Conservation (phyloP, 192 early-diverging fungal genomes). For the Coemansia sp. region DNA sequence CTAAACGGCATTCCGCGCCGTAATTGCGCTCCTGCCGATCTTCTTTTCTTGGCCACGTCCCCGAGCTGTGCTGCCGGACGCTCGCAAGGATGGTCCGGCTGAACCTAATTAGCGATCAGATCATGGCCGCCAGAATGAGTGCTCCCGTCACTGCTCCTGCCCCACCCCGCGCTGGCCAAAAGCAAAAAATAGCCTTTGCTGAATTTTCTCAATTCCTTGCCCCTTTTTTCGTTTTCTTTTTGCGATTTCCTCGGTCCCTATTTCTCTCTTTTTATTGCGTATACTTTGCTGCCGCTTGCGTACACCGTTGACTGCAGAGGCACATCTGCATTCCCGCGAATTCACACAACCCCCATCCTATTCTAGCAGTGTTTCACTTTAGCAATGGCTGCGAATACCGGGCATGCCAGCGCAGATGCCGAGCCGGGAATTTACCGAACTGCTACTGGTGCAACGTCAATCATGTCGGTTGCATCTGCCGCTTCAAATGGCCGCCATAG, state of each 20-base stretch:
- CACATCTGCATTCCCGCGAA: no score
- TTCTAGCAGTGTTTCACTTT: background rate
- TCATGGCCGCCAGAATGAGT: background rate
- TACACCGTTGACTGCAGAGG: no score
- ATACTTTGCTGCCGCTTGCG: no score
- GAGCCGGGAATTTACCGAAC: constrained; percentile 10
- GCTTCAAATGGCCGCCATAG: constrained; percentile 27
- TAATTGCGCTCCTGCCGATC: background rate
- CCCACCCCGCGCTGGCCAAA: no score
- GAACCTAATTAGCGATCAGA: background rate
- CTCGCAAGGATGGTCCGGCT: background rate
- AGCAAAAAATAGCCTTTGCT: no score
- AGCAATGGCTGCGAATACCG: constrained; percentile 5
- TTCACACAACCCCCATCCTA: no score
- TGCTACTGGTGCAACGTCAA: constrained; percentile 13
- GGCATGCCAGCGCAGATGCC: background rate
- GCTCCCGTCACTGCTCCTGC: no score
- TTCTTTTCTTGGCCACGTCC: background rate
- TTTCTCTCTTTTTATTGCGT: no score
- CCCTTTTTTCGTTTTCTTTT: no score
- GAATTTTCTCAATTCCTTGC: no score
- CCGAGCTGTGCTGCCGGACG: background rate
- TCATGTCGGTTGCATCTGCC: constrained; percentile 12
- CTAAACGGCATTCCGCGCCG: background rate
- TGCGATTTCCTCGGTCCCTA: no score